phyloP scores from a whole-genome alignment of 768 basidiomycete genomes.

The Sarcodon sp. region DNA sequence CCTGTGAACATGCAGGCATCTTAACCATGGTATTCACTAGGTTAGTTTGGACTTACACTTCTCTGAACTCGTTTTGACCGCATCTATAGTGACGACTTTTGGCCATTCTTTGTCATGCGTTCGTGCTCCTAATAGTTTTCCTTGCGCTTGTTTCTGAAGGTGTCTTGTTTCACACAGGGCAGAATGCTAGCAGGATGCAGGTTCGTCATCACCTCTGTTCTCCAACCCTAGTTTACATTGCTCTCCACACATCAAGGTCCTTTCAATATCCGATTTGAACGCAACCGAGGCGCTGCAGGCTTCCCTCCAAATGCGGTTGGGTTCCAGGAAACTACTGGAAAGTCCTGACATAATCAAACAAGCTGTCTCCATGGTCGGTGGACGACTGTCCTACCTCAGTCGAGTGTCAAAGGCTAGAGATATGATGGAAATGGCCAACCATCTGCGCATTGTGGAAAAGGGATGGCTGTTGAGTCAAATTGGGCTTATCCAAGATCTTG shows the following conservation, averaged over 20 bases:
- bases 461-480: conserved; percentile 72
- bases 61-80: neutral
- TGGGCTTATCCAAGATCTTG: conserved; percentile 70
- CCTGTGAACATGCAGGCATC: conserved; percentile 33
- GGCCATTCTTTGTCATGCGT: conserved; percentile 64
- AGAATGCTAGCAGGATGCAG: conserved; percentile 64
- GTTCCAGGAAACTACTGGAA: conserved; percentile 19
- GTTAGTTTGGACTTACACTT: conserved; percentile 22
- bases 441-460: conserved; percentile 61
- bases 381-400: conserved; percentile 67
- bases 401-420: conserved; percentile 50
- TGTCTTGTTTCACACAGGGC: conserved; percentile 27
- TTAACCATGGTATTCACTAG: conserved; percentile 70
- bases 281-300: conserved; percentile 45
- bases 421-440: conserved; percentile 49
- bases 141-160: conserved; percentile 4
- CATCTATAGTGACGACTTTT: conserved; percentile 65
- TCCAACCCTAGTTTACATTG: neutral
- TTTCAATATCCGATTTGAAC: conserved; percentile 63
- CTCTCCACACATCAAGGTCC: conserved; percentile 25
- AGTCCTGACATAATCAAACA: conserved; percentile 27
- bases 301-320: conserved; percentile 35
- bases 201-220: conserved; percentile 18
- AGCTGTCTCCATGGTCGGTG: conserved; percentile 56
- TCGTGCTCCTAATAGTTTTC: conserved; percentile 12